These are phyloP conservation scores for Ailanthus altissimus DNA, from an alignment of 345 rosid genomes.

Conservation along the genomic window DNA sequence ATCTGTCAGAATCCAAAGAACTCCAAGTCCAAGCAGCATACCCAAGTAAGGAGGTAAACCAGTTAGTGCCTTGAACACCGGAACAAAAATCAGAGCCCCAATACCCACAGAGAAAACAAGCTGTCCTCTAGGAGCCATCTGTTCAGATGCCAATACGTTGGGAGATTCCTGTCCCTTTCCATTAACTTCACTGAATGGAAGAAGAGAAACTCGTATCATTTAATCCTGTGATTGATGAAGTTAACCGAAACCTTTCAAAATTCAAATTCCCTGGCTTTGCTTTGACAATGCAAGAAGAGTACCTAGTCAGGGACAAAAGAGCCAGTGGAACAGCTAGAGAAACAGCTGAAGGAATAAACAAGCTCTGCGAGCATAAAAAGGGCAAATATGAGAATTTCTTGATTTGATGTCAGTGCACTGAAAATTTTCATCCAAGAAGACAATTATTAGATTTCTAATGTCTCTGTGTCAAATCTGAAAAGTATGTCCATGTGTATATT, in stretches of 20 bases:
- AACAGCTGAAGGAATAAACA: constrained; percentile 69
- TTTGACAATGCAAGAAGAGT: constrained; percentile 33
- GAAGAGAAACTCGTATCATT: constrained; percentile 32
- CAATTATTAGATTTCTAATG: not conserved
- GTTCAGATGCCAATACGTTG: constrained; percentile 74
- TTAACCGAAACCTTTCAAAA: constrained; percentile 13
- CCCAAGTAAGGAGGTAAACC: constrained; percentile 99
- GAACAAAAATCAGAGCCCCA: constrained; percentile 90
- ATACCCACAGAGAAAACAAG: constrained; percentile 83
- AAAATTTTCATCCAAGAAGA: not conserved
- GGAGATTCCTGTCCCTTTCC: constrained; percentile 68
- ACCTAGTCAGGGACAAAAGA: constrained; percentile 89
- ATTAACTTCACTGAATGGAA: constrained; percentile 71
- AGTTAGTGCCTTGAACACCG: constrained; percentile 86
- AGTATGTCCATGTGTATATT: not conserved
- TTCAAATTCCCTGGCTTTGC: constrained; percentile 1
- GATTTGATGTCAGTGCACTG: not conserved
- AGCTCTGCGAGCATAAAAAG: constrained; percentile 48
- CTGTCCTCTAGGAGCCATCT: constrained; percentile 91
- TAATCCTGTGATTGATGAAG: constrained; percentile 18
- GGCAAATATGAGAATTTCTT: not conserved
- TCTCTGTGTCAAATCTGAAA: not conserved
- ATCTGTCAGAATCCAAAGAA: constrained; percentile 94
- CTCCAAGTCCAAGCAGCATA: constrained; percentile 91
- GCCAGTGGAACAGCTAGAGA: constrained; percentile 89